Conservation (phyloP, 306 rosid species). For the Castanea crenata region DNA sequence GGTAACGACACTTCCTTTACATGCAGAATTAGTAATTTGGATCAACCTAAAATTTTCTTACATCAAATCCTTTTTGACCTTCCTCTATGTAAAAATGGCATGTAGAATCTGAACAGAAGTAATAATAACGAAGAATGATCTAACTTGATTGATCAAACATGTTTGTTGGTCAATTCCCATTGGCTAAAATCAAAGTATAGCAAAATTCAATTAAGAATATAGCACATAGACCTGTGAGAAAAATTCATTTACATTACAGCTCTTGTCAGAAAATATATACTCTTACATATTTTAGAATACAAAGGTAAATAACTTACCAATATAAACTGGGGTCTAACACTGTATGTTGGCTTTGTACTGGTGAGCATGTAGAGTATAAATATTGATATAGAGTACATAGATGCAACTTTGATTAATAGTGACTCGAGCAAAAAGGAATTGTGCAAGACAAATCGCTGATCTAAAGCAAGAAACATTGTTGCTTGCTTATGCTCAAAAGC, state of each 20-base stretch:
- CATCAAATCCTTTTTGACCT: neutral
- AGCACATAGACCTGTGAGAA: constrained; percentile 53
- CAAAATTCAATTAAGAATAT: constrained; percentile 48
- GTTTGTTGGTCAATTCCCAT: constrained; percentile 48
- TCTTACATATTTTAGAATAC: neutral
- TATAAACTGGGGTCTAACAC: constrained; percentile 64
- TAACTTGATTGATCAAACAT: constrained; percentile 40
- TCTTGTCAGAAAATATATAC: neutral
- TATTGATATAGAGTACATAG: constrained; percentile 47
- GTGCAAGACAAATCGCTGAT: constrained; percentile 66
- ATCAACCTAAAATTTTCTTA: neutral
- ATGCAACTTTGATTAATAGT: constrained; percentile 60
- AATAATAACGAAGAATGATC: constrained; percentile 39
- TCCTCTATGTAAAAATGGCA: constrained; percentile 74
- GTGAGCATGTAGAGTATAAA: constrained; percentile 71
- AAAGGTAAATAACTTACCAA: constrained; percentile 35
- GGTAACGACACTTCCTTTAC: constrained; percentile 4
- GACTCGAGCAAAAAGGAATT: constrained; percentile 76
- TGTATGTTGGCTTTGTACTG: constrained; percentile 78
- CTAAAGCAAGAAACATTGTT: constrained; percentile 64
- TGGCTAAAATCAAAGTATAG: constrained; percentile 34
- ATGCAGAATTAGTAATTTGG: neutral
- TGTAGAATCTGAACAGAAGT: constrained; percentile 49
- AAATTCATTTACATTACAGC: neutral
- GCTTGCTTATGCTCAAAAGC: constrained; percentile 84